phyloP scores from a whole-genome alignment of 768 basidiomycete species.

The Tricholoma saponaceum region DNA sequence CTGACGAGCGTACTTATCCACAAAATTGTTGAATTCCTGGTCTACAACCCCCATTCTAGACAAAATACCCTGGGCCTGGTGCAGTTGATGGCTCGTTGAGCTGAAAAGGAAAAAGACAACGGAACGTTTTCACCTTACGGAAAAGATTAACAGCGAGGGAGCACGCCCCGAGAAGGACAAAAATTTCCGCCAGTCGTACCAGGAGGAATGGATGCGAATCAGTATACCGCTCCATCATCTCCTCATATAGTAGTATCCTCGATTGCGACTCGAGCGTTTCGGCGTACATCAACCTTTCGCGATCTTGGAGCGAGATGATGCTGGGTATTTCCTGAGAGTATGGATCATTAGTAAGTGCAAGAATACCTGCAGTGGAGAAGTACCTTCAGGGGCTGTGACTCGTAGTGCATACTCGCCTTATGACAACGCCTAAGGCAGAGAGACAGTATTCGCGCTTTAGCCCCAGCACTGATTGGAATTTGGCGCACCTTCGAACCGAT shows the following conservation, averaged over 20 bases:
- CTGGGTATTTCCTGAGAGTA: background rate
- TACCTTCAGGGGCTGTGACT: background rate
- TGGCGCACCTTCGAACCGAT: too few relatives aligned
- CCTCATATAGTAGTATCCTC: background rate
- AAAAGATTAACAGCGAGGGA: background rate
- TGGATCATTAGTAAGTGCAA: background rate
- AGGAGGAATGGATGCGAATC: conserved; percentile 4
- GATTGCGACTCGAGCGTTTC: background rate
- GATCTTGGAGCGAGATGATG: background rate
- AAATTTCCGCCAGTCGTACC: conserved; percentile 1
- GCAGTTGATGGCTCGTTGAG: background rate
- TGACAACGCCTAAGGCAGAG: too few relatives aligned
- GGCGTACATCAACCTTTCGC: background rate
- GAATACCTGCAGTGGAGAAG: background rate
- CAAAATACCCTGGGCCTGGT: background rate
- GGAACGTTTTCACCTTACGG: background rate
- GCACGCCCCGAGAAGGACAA: background rate
- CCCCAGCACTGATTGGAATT: too few relatives aligned
- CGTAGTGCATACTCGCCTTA: background rate
- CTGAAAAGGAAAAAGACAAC: background rate
- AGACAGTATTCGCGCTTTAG: too few relatives aligned
- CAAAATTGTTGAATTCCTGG: background rate
- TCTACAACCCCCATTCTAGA: background rate
- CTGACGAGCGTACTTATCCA: background rate
- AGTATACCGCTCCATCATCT: background rate